These are phyloP conservation scores for Gynostemma pentaphyllum DNA, from an alignment of 306 rosid genomes.

Conservation along the genomic window DNA sequence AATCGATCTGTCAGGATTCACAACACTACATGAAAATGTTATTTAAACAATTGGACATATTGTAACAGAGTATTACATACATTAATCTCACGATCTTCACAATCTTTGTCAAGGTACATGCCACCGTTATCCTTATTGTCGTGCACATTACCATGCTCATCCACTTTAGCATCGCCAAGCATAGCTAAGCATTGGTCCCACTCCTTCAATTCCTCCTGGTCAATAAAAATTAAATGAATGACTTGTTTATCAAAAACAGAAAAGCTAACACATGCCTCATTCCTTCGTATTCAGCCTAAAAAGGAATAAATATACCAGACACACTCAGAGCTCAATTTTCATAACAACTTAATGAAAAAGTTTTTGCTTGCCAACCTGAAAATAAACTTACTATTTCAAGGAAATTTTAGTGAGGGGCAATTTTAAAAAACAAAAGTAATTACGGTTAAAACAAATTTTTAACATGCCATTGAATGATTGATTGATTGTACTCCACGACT, in stretches of 20 bases:
- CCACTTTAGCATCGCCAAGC: slow-evolving; percentile 78
- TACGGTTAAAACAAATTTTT: too few relatives aligned
- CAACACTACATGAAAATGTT: background rate
- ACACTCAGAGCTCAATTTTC: background rate
- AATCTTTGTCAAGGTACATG: slow-evolving; percentile 77
- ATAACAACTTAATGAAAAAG: background rate
- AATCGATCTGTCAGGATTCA: too few relatives aligned
- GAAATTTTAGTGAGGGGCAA: too few relatives aligned
- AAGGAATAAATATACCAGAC: background rate
- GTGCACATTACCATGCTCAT: slow-evolving; percentile 61
- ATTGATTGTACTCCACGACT: too few relatives aligned
- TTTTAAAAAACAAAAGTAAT: too few relatives aligned
- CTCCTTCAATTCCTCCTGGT: slow-evolving; percentile 86
- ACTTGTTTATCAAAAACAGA: background rate
- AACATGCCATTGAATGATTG: too few relatives aligned
- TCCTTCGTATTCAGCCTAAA: background rate
- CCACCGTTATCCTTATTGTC: slow-evolving; percentile 52
- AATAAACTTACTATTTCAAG: background rate
- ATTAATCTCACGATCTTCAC: slow-evolving; percentile 88
- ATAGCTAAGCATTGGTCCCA: slow-evolving; percentile 87
- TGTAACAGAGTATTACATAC: slow-evolving; percentile 31
- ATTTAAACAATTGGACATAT: background rate
- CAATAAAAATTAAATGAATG: background rate
- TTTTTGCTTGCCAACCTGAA: background rate
- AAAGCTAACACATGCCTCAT: background rate